Base-by-base conservation (phyloP, 345 rosid genomes). In the Passiflora organensis region DNA sequence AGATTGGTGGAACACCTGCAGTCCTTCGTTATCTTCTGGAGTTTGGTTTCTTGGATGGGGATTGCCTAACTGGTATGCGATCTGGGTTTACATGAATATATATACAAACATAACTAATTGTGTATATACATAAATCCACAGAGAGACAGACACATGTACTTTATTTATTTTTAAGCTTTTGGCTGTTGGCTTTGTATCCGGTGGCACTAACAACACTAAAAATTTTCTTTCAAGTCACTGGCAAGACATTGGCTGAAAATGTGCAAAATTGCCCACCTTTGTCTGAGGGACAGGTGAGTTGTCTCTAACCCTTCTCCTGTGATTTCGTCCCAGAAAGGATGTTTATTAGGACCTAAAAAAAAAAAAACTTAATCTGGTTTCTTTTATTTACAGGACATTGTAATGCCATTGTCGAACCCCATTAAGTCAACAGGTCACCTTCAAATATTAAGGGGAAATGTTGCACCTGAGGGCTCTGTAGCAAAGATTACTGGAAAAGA, bases 401-500 rank as follows among this genome's bases (percentile, higher is more conserved):
- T 94, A 63, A 86, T 78, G 68, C 75, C 96, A 11, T 23, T 85
- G 60, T 77, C 83, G 62, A 85, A 83, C 52, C 99, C 99, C 47
- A 89, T 94, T 66, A 94, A 94, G 81, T 51, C 80, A 81, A 89
- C 99, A 6, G 99, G 95, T 49, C 99, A 94, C 60, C 75, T 94
- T 62, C 99, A 94, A 73, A 80, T 89, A 58, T 73, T 94, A 63
- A 65, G 72, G 20, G 99, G 99, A 65, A 91, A 94, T 74, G 73
- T 93, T 49, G 96, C 99, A 23, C 95, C 99, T 12, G 84, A 89
- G n/a, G 99, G 99, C 64, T 93, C 96, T 63, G 96, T 93, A 28
- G 99, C 99, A 49, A 93, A 93, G 75, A 93, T 93, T 67, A 93
- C 99, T 2, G 99, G 99, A 69, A 93, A 93, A 72, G 99, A 93